Evolutionary conservation across 176 grass and related monocot genomes (phyloP).

Genomic region (Cymbopogon citratus): DNA sequence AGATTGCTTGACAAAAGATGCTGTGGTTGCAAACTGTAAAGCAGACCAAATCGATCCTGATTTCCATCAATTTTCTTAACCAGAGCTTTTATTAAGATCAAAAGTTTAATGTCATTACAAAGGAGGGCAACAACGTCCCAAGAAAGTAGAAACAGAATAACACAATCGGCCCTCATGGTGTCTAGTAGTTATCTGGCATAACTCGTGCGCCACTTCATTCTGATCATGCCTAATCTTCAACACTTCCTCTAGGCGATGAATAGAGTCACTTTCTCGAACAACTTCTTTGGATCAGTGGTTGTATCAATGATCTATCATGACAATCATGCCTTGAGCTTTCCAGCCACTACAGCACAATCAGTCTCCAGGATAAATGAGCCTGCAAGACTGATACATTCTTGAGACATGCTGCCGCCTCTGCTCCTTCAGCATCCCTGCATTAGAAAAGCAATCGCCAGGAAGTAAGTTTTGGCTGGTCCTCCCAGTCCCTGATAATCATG

Average conservation of each 20-base stretch:
- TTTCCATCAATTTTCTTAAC: background rate
- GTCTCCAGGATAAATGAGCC: background rate
- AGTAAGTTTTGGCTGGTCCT: background rate
- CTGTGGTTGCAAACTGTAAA: background rate
- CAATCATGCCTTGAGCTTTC: background rate
- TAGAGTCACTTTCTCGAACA: background rate
- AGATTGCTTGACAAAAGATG: constrained; percentile 10
- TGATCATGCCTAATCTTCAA: background rate
- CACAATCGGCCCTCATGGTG: background rate
- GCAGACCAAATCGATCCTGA: background rate
- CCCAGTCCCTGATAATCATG: background rate
- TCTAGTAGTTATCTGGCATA: background rate
- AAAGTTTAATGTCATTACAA: background rate
- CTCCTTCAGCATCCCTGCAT: background rate
- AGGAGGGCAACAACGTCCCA: background rate
- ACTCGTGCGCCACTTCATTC: background rate
- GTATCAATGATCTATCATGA: background rate
- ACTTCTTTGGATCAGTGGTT: background rate
- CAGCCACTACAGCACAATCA: background rate
- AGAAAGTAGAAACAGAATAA: background rate
- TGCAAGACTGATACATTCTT: background rate
- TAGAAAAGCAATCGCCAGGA: background rate
- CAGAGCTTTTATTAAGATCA: background rate
- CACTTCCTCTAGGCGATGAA: background rate
- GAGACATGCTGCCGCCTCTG: background rate